Percentiles rank a stretch among this genome's conserved stretches.
Conservation (phyloP, 352 stramenopile genomes). For the Globisporangium middletonii region DNA sequence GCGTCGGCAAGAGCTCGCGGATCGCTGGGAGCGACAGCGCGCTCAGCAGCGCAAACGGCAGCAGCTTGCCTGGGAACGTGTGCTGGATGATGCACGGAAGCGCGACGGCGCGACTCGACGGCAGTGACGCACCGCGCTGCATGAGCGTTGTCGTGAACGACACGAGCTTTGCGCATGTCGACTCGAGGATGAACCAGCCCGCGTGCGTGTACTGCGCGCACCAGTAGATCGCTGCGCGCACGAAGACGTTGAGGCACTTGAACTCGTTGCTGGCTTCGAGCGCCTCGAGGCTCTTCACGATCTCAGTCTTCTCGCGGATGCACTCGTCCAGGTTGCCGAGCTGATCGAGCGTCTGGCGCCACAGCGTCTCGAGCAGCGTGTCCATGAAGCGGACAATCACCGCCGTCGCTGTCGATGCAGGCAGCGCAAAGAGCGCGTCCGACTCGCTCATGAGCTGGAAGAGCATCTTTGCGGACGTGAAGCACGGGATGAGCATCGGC, state of each 20-base stretch:
- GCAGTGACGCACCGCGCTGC: constrained; percentile 16
- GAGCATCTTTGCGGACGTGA: constrained; percentile 79
- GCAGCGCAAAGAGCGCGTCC: constrained; percentile 14
- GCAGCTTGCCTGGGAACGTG: constrained; percentile 61
- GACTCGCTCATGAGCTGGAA: constrained; percentile 76
- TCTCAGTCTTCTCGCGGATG: constrained; percentile 3
- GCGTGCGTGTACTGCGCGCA: constrained; percentile 38
- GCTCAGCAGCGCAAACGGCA: constrained; percentile 73
- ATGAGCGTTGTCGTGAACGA: constrained; percentile 36
- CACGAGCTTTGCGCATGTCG: constrained; percentile 48
- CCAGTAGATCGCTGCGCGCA: constrained; percentile 74
- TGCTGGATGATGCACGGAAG: constrained; percentile 38
- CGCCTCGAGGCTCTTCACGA: constrained; percentile 26
- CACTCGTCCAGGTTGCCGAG: constrained; percentile 8
- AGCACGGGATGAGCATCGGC: constrained; percentile 78
- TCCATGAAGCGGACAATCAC: constrained; percentile 37
- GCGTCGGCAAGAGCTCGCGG: constrained; percentile 28
- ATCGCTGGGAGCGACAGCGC: constrained; percentile 55
- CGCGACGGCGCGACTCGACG: constrained; percentile 7
- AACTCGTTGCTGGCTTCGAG: constrained; percentile 60
- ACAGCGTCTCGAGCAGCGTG: constrained; percentile 55
- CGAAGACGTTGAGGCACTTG: constrained; percentile 74
- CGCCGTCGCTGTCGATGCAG: constrained; percentile 5
- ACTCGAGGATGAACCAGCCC: constrained; percentile 57
- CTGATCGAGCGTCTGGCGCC: constrained; percentile 26